Base-by-base conservation (phyloP, 2,329 filamentous ascomycete genomes). In the Aspergillus hortae region DNA sequence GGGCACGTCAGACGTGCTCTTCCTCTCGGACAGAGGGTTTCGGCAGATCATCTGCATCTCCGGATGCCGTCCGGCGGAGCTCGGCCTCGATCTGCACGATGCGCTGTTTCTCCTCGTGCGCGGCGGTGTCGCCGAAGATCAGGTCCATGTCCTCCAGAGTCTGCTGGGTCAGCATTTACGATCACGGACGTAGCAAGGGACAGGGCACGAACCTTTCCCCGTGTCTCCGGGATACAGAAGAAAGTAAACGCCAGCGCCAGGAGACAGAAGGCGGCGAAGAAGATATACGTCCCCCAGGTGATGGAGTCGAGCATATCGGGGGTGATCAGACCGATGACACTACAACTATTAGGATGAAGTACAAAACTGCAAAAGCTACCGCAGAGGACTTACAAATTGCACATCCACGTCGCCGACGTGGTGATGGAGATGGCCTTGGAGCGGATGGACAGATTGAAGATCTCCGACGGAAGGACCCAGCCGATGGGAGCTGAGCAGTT, bases 121-220 rank as follows among this genome's bases (percentile, higher is more conserved):
- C 68, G 14, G 61, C 62, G 1, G 64, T 71, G 45, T 75, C 73
- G 2, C 69, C 69, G 49, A 75, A 75, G 32, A 74, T 71, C 35
- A 71, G 70, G 42, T 83, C 80, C 74, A 84, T 81, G 53, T 83
- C 75, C 62, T 84, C 80, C 11, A 84, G 72, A 4, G 75, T 82
- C 58, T 70, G 12, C 12, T 12, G 11, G n/a, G 25, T 30, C 27
- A 33, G 30, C 11, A 10, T 45, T 11, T 7, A 23, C 17, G 23
- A 19, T 15, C 15, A 14, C 21, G 27, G 12, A 30, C 14, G 38
- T 17, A 44, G 38, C 4, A 12, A 6, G 32, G 36, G 44, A 7
- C 36, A 36, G 9, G 3, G 15, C 25, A 51, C 54, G 14, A 55
- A 70, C 67, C 61, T 71, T 71, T 48, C 66, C 67, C 17, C 64